Base-by-base conservation (phyloP, 805 yeast genomes). In the Sungouiella blattae region DNA sequence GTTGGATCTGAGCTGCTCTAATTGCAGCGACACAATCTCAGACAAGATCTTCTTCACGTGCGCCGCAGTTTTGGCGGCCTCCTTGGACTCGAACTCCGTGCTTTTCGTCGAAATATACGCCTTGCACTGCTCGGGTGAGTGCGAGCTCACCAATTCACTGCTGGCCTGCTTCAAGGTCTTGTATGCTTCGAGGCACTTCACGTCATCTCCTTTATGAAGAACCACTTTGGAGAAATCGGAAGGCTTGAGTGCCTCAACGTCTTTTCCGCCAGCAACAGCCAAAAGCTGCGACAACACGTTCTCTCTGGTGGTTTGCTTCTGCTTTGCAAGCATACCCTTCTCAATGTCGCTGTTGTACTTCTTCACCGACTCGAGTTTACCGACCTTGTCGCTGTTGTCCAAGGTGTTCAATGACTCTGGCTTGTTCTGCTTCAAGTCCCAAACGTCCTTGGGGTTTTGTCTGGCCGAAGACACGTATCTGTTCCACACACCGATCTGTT, bases 401-500 rank as follows among this genome's bases (percentile, higher is more conserved):
- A 60, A 36, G 11, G 62, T 47, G 42, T 66, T 54, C 39, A 67
- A 58, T 7, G 69, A 52, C 30, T 49, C 46, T 11, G 70, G 71
- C 44, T 64, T 64, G 56, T 55, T 76, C 41, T 63, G 64, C 39
- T 60, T 57, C 50, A 62, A 62, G 38, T 67, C 63, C 81, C 80
- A 83, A 48, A 71, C 73, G 35, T 63, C 69, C 51, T 65, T 65
- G 25, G 88, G 88, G 51, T 73, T 68, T 32, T 62, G 67, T 39
- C 63, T 67, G 41, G 82, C 88, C 23, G 67, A 59, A 16, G 71
- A 69, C 5, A 89, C 82, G 59, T 76, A 83, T 41, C 71, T 66
- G 62, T 87, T 87, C 93, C 89, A 91, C 43, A 75, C 72, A 18
- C 71, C 64, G 32, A 86, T 77, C 58, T 88, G 96, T 15, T 67